Evolutionary conservation across 148 eudicot genomes (phyloP), one percentile per base, ranked within the genome.

Genomic region (Persicaria tinctoria): DNA sequence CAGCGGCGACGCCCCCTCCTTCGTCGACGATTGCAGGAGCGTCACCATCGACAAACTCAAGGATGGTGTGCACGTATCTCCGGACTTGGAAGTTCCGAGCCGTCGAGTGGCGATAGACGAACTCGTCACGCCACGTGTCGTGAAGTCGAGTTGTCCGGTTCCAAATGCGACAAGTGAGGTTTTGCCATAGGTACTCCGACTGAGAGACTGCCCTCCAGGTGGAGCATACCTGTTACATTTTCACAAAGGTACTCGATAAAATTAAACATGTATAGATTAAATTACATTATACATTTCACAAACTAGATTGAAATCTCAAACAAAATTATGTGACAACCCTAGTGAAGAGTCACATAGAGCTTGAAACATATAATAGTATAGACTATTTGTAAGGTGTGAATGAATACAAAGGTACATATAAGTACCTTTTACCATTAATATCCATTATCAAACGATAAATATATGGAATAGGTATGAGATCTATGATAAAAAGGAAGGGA

Each of bases 171-270:
- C 89, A 86, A 0, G 90, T 86, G 3, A 94, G 96, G 73, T 81
- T 87, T 47, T 86, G 96, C 98, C 98, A 94, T 7, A 94, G 82
- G 49, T 86, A 86, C 38, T 89, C 89, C 5, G 98, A 94, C 3
- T 80, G 82, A 1, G 98, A 91, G 5, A 90, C 84, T 0, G 93
- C 87, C 68, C 88, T 82, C 98, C 98, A 94, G 27, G 96, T 91
- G 1, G 92, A 77, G 75, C 97, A 94, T 0, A 91, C 98, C 98
- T 94, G 83, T 13, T 2, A 73, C 18, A 66, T 66, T 32, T 63
- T 12, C 68, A 63, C 11, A 5, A 63, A 10, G 66, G 0, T 8
- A 17, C 7, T 8, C 66, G 8, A 59, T 18, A 3, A 23, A 23
- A 23, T 23, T 23, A 23, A 23, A 23, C 27, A 23, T 23, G 27